Conservation (phyloP, 2,329 filamentous ascomycete species). For the Clarireedia hainanense region DNA sequence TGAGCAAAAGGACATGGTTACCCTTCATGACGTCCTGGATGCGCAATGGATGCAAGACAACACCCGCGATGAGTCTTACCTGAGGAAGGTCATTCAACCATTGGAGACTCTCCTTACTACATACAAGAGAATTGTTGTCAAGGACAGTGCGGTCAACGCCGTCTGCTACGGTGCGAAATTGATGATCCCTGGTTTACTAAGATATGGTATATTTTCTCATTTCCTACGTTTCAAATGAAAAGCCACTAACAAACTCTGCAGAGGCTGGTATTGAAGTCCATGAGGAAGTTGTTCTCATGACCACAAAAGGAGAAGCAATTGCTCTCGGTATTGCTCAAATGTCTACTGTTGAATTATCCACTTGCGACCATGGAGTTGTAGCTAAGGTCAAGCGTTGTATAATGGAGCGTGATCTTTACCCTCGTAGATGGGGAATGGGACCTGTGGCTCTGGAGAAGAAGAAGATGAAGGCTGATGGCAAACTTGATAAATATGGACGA, state of each 20-base stretch:
- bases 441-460: slow-evolving; percentile 95
- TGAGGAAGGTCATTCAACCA: slow-evolving; percentile 84
- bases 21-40: slow-evolving; percentile 89
- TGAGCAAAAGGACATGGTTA: slow-evolving; percentile 82
- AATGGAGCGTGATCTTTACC: slow-evolving; percentile 98
- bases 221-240: background rate
- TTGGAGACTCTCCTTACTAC: slow-evolving; percentile 85
- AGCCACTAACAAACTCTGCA: slow-evolving; percentile 32
- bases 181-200: slow-evolving; percentile 92
- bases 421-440: slow-evolving; percentile 90
- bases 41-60: slow-evolving; percentile 97
- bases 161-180: slow-evolving; percentile 98
- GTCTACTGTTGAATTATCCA: slow-evolving; percentile 94
- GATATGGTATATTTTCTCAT: slow-evolving; percentile 59
- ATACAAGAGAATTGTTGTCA: slow-evolving; percentile 97
- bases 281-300: slow-evolving; percentile 97
- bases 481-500: slow-evolving; percentile 95
- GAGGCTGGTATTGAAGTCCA: slow-evolving; percentile 87
- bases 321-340: slow-evolving; percentile 94
- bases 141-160: slow-evolving; percentile 93
- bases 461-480: slow-evolving; percentile 97
- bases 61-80: slow-evolving; percentile 85
- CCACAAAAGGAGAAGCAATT: slow-evolving; percentile 97
- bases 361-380: slow-evolving; percentile 94
- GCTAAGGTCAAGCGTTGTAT: slow-evolving; percentile 99